phyloP scores from a whole-genome alignment of 2,329 filamentous ascomycete genomes.

The Xylariaceae sp. region DNA sequence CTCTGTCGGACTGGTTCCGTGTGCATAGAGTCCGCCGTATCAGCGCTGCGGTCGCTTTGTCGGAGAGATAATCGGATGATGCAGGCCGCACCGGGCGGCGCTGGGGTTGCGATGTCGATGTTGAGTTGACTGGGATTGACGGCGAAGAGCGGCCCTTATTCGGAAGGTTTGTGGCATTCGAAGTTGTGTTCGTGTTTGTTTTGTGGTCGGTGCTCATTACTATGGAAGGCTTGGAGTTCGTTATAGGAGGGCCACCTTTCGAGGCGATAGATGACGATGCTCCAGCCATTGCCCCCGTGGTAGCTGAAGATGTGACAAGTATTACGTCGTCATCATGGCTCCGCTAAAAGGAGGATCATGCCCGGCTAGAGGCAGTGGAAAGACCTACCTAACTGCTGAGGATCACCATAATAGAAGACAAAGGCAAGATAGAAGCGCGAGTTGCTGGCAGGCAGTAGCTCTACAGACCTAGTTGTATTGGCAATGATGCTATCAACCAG shows the following conservation, averaged over 20 bases:
- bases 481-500: background rate
- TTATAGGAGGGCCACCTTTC: constrained; percentile 16
- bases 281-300: constrained; percentile 24
- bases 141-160: background rate
- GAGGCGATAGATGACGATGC: constrained; percentile 20
- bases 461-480: background rate
- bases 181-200: constrained; percentile 3
- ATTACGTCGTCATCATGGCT: constrained; percentile 14
- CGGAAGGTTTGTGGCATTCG: constrained; percentile 1
- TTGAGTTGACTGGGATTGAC: constrained; percentile 17
- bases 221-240: constrained; percentile 21
- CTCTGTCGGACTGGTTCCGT: constrained; percentile 58
- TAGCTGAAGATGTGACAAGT: constrained; percentile 6
- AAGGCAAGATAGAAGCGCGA: no score
- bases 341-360: background rate
- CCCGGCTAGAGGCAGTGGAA: background rate
- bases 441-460: no score
- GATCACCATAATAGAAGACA: background rate
- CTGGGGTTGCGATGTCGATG: constrained; percentile 27
- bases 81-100: constrained; percentile 29
- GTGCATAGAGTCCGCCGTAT: constrained; percentile 80
- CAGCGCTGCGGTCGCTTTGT: constrained; percentile 72
- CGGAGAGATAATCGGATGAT: constrained; percentile 54
- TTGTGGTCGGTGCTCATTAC: constrained; percentile 24
- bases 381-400: no score